A percentile compares a stretch with the other conserved stretches of the same genome.
Conservation (phyloP, 1,284 basidiomycete species). For the Sphaerobolus stellatus region DNA sequence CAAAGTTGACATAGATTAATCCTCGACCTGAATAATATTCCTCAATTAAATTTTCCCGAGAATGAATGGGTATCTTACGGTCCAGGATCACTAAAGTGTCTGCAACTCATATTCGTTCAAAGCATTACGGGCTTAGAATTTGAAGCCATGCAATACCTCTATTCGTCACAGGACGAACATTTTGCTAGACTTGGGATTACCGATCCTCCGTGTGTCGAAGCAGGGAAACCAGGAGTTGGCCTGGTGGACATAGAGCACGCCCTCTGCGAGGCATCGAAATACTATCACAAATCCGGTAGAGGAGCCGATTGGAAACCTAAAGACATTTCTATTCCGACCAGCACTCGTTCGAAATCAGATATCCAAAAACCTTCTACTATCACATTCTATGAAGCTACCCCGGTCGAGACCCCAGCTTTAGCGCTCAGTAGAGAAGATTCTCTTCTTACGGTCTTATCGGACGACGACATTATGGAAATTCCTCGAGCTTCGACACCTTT, state of each 20-base stretch:
- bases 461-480: conserved; percentile 17
- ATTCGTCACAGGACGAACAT: conserved; percentile 49
- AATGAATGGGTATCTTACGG: conserved; percentile 63
- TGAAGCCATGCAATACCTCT: conserved; percentile 58
- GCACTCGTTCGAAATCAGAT: too few relatives aligned
- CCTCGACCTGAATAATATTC: conserved; percentile 44
- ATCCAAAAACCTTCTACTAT: too few relatives aligned
- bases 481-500: conserved; percentile 38
- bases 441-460: too few relatives aligned
- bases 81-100: conserved; percentile 54
- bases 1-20: conserved; percentile 29
- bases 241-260: conserved; percentile 60
- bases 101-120: conserved; percentile 52
- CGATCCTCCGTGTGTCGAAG: conserved; percentile 29
- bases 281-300: too few relatives aligned
- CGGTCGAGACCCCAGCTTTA: too few relatives aligned
- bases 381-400: too few relatives aligned
- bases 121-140: conserved; percentile 40
- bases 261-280: conserved; percentile 67
- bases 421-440: too few relatives aligned
- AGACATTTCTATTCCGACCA: too few relatives aligned
- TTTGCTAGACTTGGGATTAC: conserved; percentile 50
- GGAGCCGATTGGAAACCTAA: too few relatives aligned
- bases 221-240: conserved; percentile 22
- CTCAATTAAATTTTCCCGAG: conserved; percentile 52